phyloP scores from a whole-genome alignment of 352 stramenopile genomes.

The Aphanomyces stellatus region DNA sequence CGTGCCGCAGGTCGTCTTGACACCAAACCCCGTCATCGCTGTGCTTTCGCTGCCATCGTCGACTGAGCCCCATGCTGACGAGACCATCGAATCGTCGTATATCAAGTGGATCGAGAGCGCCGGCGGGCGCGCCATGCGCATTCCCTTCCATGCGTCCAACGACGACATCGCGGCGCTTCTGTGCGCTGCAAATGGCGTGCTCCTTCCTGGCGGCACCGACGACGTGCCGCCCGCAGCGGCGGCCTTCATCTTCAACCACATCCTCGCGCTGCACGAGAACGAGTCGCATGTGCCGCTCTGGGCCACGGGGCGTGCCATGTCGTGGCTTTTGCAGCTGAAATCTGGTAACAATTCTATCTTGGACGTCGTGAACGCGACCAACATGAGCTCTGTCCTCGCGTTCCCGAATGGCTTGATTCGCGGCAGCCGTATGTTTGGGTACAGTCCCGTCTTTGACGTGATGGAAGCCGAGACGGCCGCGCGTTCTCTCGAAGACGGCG shows the following conservation, averaged over 20 bases:
- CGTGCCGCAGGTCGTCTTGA: background rate
- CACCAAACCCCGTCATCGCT: slow-evolving; percentile 5
- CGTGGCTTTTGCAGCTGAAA: slow-evolving; percentile 70
- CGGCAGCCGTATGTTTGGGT: slow-evolving; percentile 44
- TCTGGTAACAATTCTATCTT: slow-evolving; percentile 35
- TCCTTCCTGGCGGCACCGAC: slow-evolving; percentile 50
- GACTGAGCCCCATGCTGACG: slow-evolving; percentile 28
- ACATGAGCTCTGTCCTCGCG: slow-evolving; percentile 78
- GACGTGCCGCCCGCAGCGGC: slow-evolving; percentile 47
- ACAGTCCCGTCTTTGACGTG: slow-evolving; percentile 31
- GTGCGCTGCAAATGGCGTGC: slow-evolving; percentile 58
- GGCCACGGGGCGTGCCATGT: slow-evolving; percentile 67
- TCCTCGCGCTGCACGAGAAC: slow-evolving; percentile 54
- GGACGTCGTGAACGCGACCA: slow-evolving; percentile 54
- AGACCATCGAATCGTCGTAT: slow-evolving; percentile 71
- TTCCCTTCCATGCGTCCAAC: slow-evolving; percentile 57
- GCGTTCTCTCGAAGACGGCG: slow-evolving; percentile 60
- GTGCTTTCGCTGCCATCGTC: background rate
- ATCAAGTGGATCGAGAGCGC: slow-evolving; percentile 76
- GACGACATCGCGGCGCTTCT: slow-evolving; percentile 45
- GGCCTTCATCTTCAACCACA: slow-evolving; percentile 39
- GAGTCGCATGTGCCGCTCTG: slow-evolving; percentile 60
- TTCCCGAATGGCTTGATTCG: slow-evolving; percentile 38
- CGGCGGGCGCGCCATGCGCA: slow-evolving; percentile 56
- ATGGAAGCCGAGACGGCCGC: slow-evolving; percentile 47